These are phyloP conservation scores for Sporormia fimetaria DNA, from an alignment of 495 filamentous ascomycete genomes.

Conservation along the genomic window DNA sequence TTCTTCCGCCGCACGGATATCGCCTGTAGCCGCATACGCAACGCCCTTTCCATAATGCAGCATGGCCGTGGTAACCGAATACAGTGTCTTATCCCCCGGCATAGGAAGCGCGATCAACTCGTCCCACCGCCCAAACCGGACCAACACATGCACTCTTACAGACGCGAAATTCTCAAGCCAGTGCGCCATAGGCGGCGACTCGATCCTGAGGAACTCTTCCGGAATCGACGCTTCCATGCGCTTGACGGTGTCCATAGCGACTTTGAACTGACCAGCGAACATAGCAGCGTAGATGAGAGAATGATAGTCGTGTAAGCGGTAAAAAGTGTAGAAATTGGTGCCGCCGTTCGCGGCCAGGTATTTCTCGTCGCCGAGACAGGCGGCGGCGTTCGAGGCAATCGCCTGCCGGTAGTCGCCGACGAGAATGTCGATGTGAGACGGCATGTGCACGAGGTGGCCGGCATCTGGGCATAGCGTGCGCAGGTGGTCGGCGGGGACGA, in stretches of 20 bases:
- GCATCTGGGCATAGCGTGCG: constrained; percentile 52
- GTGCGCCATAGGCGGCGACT: constrained; percentile 59
- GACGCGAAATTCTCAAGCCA: constrained; percentile 57
- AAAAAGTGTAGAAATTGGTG: constrained; percentile 57
- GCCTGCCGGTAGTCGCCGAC: constrained; percentile 54
- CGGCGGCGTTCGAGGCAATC: constrained; percentile 49
- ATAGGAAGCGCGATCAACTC: constrained; percentile 37
- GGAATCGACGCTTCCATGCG: constrained; percentile 45
- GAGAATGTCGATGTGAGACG: constrained; percentile 55
- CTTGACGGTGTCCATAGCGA: constrained; percentile 45
- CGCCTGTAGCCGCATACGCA: constrained; percentile 45
- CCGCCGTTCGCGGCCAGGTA: constrained; percentile 42
- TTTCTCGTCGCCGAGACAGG: constrained; percentile 50
- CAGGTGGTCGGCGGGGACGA: constrained; percentile 46
- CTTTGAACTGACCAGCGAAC: constrained; percentile 48
- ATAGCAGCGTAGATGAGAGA: constrained; percentile 61
- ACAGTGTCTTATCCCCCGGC: constrained; percentile 43
- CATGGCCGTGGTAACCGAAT: constrained; percentile 53
- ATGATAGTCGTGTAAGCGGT: constrained; percentile 55
- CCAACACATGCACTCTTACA: constrained; percentile 50
- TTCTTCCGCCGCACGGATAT: constrained; percentile 38
- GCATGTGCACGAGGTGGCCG: constrained; percentile 66
- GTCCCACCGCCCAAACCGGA: constrained; percentile 46
- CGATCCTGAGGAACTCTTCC: constrained; percentile 46
- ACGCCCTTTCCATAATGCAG: constrained; percentile 54